phyloP scores from a whole-genome alignment of 1,284 basidiomycete genomes.

The Microbotryum violaceum region DNA sequence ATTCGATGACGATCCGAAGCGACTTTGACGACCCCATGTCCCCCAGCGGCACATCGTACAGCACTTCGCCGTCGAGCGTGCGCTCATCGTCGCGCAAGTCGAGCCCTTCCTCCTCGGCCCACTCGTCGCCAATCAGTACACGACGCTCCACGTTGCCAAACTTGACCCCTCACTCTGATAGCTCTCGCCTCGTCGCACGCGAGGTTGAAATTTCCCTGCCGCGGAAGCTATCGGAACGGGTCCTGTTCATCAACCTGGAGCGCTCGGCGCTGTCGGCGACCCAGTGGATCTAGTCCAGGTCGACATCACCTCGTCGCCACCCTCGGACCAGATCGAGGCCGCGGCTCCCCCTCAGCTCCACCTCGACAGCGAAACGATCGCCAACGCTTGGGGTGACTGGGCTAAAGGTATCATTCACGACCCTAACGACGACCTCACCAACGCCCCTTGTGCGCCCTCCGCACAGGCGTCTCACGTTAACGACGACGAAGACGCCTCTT shows the following conservation, averaged over 20 bases:
- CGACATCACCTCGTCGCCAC: slow-evolving; percentile 9
- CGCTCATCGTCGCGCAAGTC: too few species aligned
- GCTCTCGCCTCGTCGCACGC: slow-evolving; percentile 30
- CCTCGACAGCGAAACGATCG: slow-evolving; percentile 8
- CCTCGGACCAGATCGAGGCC: slow-evolving; percentile 3
- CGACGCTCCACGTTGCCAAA: too few species aligned
- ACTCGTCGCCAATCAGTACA: too few species aligned
- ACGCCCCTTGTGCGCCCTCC: neutral
- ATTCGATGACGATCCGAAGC: too few species aligned
- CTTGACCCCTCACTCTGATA: slow-evolving; percentile 1
- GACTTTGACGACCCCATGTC: too few species aligned
- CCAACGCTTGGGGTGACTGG: slow-evolving; percentile 17
- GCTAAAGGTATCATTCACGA: slow-evolving; percentile 6
- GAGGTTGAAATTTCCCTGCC: slow-evolving; percentile 23
- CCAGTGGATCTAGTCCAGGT: neutral
- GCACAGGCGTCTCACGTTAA: neutral
- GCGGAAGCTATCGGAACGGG: slow-evolving; percentile 17
- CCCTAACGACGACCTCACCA: neutral
- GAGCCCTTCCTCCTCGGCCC: too few species aligned
- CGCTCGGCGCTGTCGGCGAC: too few species aligned
- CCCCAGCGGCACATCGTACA: too few species aligned
- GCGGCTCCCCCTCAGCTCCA: slow-evolving; percentile 3
- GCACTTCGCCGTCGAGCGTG: too few species aligned
- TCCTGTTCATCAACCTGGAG: too few species aligned
- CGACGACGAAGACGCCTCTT: slow-evolving; percentile 6